Base-by-base conservation (phyloP, 495 filamentous ascomycete species). In the Apodospora peruviana region DNA sequence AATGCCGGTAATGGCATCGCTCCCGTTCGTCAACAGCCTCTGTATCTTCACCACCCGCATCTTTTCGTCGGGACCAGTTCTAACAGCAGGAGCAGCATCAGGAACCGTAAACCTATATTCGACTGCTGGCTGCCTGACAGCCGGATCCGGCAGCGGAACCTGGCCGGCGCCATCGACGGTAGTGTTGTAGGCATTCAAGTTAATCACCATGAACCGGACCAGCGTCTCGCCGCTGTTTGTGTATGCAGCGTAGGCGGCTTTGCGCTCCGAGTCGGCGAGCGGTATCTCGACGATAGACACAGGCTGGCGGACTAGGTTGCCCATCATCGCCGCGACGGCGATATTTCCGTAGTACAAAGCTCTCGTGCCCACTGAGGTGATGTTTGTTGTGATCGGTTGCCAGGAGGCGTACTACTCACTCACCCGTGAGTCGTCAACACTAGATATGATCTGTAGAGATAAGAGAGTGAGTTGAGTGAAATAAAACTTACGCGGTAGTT, bases 291-390 rank as follows among this genome's bases (percentile, higher is more conserved):
- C 56, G n/a, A 77, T 65, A 21, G 56, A 63, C 40, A 60, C 66
- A 23, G 58, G 48, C 35, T 39, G 20, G 25, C 12, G 21, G n/a
- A 53, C 52, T 14, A 71, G 45, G 50, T 68, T 58, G 12, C 76
- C 75, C 8, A 86, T 60, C 57, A 80, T 71, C 4, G 78, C 71
- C 3, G 83, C 80, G 0, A 80, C 79, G 37, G 76, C 76, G 25
- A 83, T 67, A 57, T 77, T 80, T 16, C 81, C 83, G 61, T 87
- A 86, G 61, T 84, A 87, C 0, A 83, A 82, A 0, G 83, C 60
- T 56, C 82, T 84, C 27, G 83, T 87, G 12, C 81, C 83, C 4
- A 73, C 62, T 5, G 65, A 66, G 1, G 77, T 76, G 23, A 69
- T 69, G 51, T 62, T 54, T 4, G 82, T 84, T 5, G 64, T 40